A percentile compares a stretch with the other conserved stretches of the same genome.
Conservation (phyloP, 208 protist species). For the Crithidia expoeki region DNA sequence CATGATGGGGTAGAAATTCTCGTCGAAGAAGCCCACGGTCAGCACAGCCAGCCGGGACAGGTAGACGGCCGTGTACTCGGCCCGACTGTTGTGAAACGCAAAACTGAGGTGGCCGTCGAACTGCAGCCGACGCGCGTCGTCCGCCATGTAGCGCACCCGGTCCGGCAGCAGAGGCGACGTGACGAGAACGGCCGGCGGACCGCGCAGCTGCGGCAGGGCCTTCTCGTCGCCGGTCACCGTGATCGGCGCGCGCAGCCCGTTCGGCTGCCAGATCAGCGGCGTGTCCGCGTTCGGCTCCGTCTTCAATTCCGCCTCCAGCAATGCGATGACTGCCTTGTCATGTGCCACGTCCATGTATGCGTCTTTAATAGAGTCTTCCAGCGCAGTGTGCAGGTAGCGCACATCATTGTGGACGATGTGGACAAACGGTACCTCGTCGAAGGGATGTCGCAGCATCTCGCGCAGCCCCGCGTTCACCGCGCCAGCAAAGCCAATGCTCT, state of each 20-base stretch:
- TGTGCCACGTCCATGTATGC: slow-evolving; percentile 24
- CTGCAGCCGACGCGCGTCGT: neutral
- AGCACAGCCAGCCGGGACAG: slow-evolving; percentile 48
- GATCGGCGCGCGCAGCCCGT: slow-evolving; percentile 23
- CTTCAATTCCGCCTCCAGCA: slow-evolving; percentile 38
- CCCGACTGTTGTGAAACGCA: slow-evolving; percentile 31
- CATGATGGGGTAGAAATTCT: slow-evolving; percentile 56
- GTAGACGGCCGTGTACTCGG: slow-evolving; percentile 28
- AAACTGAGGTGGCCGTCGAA: slow-evolving; percentile 16
- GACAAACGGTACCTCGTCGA: slow-evolving; percentile 43
- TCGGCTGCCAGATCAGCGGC: slow-evolving; percentile 29
- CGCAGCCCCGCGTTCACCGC: slow-evolving; percentile 42
- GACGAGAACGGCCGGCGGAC: slow-evolving; percentile 14
- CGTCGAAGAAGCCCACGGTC: slow-evolving; percentile 58
- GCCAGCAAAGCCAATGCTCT: slow-evolving; percentile 35
- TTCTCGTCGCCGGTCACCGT: neutral
- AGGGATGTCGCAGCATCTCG: slow-evolving; percentile 37
- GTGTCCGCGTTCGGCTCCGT: slow-evolving; percentile 37
- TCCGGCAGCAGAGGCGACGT: slow-evolving; percentile 57
- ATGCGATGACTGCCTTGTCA: slow-evolving; percentile 28
- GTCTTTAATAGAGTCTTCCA: slow-evolving; percentile 7
- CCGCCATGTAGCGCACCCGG: slow-evolving; percentile 41
- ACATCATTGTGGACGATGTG: slow-evolving; percentile 41
- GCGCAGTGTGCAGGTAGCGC: slow-evolving; percentile 14
- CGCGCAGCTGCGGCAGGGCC: slow-evolving; percentile 33